Evolutionary conservation across 495 filamentous ascomycete genomes (phyloP), one percentile per base, ranked within the genome.

Genomic region (Thermothielavioides terrestris): DNA sequence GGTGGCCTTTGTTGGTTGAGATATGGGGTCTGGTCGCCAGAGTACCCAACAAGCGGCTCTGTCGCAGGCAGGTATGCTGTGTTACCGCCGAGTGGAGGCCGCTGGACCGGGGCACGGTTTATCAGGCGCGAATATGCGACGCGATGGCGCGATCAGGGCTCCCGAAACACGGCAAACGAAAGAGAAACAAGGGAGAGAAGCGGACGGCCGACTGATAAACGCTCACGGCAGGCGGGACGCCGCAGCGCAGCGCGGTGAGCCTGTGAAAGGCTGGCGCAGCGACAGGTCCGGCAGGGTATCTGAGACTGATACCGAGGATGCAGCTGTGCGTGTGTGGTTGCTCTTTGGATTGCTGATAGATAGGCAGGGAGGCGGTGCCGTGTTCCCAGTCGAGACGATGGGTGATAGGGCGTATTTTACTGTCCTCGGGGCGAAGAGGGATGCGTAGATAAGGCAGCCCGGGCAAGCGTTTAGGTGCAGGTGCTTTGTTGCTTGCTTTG

Each of bases 391-490:
- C n/a, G n/a, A n/a, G n/a, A n/a, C n/a, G n/a, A n/a, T n/a, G n/a
- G n/a, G n/a, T n/a, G n/a, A n/a, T n/a, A n/a, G n/a, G n/a, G n/a
- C n/a, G n/a, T n/a, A n/a, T n/a, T n/a, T n/a, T n/a, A n/a, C n/a
- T n/a, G n/a, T n/a, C n/a, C n/a, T n/a, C n/a, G n/a, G n/a, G n/a
- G n/a, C n/a, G n/a, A n/a, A n/a, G n/a, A n/a, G n/a, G n/a, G n/a
- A n/a, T n/a, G 61, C 61, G 52, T 55, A 57, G 63, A 57, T 63
- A 62, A 62, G n/a, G n/a, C n/a, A n/a, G n/a, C n/a, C n/a, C n/a
- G n/a, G n/a, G n/a, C n/a, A n/a, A n/a, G n/a, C 42, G 42, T 44
- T 44, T 26, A 21, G 18, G 49, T 54, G n/a, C n/a, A n/a, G n/a
- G n/a, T n/a, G n/a, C n/a, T n/a, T n/a, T n/a, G n/a, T n/a, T n/a